These are phyloP conservation scores for Platanus orientalis DNA, from an alignment of 164 flowering plant genomes.

Conservation along the genomic window DNA sequence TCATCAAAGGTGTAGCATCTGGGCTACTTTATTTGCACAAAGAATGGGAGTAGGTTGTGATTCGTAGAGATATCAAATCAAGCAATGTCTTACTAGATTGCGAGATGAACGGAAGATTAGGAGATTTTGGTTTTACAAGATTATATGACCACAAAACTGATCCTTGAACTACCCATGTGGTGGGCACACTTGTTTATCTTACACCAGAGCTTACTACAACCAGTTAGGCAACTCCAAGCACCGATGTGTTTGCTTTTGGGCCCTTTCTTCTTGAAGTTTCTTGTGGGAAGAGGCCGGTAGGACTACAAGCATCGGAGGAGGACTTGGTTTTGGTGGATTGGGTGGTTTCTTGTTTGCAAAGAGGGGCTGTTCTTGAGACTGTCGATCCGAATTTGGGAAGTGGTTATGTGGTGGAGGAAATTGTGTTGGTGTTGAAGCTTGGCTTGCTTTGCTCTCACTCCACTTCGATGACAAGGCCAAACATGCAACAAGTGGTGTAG, in stretches of 20 bases:
- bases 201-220: constrained; percentile 36
- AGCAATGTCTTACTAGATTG: too few species aligned
- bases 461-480: constrained; percentile 15
- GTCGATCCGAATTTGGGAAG: constrained; percentile 13
- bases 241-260: constrained; percentile 38
- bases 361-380: constrained; percentile 11
- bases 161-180: constrained; percentile 28
- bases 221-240: constrained; percentile 29
- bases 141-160: constrained; percentile 29
- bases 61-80: too few species aligned
- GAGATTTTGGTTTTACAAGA: constrained; percentile 37
- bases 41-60: too few species aligned
- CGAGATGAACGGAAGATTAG: too few species aligned
- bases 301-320: background rate
- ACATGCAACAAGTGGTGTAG: constrained; percentile 18
- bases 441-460: constrained; percentile 21
- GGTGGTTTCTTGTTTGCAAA: constrained; percentile 20
- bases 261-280: constrained; percentile 36
- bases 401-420: constrained; percentile 12
- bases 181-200: constrained; percentile 36
- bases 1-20: too few species aligned
- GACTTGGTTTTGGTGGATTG: constrained; percentile 25
- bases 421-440: constrained; percentile 20
- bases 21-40: too few species aligned
- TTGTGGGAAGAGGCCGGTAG: constrained; percentile 37